Evolutionary conservation across 352 stramenopile genomes (phyloP).

Genomic region (Pythium plurisporium): DNA sequence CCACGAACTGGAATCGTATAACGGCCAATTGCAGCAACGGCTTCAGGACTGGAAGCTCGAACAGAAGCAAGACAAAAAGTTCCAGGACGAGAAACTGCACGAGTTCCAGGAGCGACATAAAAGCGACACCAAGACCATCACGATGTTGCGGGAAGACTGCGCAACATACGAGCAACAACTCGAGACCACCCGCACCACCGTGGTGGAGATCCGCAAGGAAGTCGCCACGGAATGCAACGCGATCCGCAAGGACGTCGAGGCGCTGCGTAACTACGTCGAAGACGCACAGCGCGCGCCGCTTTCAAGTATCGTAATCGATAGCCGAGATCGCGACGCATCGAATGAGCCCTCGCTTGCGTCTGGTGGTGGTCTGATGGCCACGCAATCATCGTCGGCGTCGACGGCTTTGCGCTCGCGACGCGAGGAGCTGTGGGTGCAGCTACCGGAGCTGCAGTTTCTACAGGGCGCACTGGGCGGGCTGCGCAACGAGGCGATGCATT

Average conservation of each 20-base stretch:
- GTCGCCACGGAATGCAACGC: conserved; percentile 27
- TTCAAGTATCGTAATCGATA: background rate
- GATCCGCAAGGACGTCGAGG: conserved; percentile 40
- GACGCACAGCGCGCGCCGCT: conserved; percentile 18
- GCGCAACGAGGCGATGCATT: conserved; percentile 42
- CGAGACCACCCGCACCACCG: conserved; percentile 13
- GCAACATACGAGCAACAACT: conserved; percentile 28
- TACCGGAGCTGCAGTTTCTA: conserved; percentile 45
- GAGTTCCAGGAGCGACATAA: conserved; percentile 40
- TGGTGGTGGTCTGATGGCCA: background rate
- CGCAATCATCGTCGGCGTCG: too few relatives aligned
- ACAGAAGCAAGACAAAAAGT: conserved; percentile 34
- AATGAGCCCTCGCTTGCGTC: conserved; percentile 1
- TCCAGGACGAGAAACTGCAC: conserved; percentile 24
- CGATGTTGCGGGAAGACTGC: conserved; percentile 32
- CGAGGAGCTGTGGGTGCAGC: conserved; percentile 21
- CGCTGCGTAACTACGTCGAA: conserved; percentile 45
- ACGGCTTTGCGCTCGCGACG: conserved; percentile 1
- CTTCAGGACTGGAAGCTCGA: conserved; percentile 43
- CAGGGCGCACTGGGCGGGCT: conserved; percentile 40
- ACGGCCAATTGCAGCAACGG: conserved; percentile 33
- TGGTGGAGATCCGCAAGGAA: conserved; percentile 23
- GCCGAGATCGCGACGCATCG: background rate
- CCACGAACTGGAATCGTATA: conserved; percentile 31
- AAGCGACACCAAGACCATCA: conserved; percentile 35